Evolutionary conservation across 441 rosid genomes (phyloP).

Genomic region (Pelargonium exstipulatum): DNA sequence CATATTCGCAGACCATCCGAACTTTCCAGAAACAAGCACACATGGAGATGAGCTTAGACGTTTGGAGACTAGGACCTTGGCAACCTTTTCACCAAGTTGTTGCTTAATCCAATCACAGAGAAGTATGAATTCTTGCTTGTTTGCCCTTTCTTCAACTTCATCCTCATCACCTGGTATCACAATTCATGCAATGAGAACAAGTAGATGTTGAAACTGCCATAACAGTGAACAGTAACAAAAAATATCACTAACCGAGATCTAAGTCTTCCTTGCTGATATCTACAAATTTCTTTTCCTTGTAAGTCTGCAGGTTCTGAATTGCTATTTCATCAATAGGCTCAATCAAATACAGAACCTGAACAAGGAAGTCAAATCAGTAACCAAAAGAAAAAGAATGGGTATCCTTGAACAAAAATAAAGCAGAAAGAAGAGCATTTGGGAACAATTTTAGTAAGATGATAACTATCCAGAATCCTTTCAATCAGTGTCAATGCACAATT

Average conservation of each 20-base stretch:
- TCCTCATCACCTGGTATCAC: constrained; percentile 79
- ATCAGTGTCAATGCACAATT: too few relatives aligned
- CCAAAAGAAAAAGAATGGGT: too few relatives aligned
- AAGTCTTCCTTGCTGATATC: constrained; percentile 97
- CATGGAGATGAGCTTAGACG: constrained; percentile 92
- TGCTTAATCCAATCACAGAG: constrained; percentile 96
- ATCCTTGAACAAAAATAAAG: too few relatives aligned
- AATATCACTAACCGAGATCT: constrained; percentile 92
- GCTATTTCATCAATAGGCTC: constrained; percentile 99
- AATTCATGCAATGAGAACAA: too few relatives aligned
- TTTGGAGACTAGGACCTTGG: constrained; percentile 87
- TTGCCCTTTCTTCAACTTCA: constrained; percentile 77
- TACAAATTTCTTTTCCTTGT: constrained; percentile 94
- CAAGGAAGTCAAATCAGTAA: too few relatives aligned
- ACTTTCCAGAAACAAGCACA: constrained; percentile 93
- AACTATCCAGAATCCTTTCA: too few relatives aligned
- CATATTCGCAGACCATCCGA: constrained; percentile 99
- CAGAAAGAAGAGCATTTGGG: too few relatives aligned
- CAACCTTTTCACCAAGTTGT: constrained; percentile 91
- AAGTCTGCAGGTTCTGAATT: constrained; percentile 84
- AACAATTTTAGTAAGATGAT: too few relatives aligned
- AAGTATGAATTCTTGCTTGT: constrained; percentile 73
- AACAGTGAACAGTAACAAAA: too few relatives aligned
- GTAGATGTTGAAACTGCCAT: too few relatives aligned
- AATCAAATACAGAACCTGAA: constrained; percentile 72